Evolutionary conservation across 2,329 filamentous ascomycete genomes (phyloP).

Genomic region (Ceratocystis lukuohia): DNA sequence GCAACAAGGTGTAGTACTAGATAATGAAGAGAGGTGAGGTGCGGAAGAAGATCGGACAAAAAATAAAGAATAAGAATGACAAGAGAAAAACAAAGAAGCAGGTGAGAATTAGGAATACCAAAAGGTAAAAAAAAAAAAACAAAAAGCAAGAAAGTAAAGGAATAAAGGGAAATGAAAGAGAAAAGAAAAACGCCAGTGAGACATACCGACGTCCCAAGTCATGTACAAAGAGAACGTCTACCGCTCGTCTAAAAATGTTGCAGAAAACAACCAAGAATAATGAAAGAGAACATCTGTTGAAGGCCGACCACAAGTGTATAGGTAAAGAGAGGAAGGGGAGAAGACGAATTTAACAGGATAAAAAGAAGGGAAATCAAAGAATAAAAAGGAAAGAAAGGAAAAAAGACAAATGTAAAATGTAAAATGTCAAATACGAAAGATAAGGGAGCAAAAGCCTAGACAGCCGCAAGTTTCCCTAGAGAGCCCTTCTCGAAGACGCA

Average conservation of each 20-base stretch:
- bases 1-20: too few species aligned
- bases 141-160: background rate
- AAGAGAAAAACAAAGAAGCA: conserved; percentile 13
- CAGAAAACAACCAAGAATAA: conserved; percentile 10
- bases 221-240: conserved; percentile 7
- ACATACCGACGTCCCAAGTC: conserved; percentile 9
- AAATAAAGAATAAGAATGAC: conserved; percentile 1
- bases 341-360: background rate
- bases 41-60: background rate
- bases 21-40: background rate
- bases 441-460: background rate
- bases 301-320: background rate
- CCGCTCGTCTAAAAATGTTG: conserved; percentile 13
- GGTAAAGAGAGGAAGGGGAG: background rate
- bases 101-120: conserved; percentile 1
- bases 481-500: background rate
- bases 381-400: conserved; percentile 15
- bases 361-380: conserved; percentile 12
- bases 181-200: conserved; percentile 10
- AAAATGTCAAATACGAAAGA: conserved; percentile 11
- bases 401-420: conserved; percentile 4
- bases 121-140: background rate
- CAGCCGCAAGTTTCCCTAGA: background rate
- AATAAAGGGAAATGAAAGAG: conserved; percentile 11
- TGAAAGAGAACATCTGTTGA: conserved; percentile 4